Base-by-base conservation (phyloP, 805 yeast genomes). In the Kluyveromyces starmeri region DNA sequence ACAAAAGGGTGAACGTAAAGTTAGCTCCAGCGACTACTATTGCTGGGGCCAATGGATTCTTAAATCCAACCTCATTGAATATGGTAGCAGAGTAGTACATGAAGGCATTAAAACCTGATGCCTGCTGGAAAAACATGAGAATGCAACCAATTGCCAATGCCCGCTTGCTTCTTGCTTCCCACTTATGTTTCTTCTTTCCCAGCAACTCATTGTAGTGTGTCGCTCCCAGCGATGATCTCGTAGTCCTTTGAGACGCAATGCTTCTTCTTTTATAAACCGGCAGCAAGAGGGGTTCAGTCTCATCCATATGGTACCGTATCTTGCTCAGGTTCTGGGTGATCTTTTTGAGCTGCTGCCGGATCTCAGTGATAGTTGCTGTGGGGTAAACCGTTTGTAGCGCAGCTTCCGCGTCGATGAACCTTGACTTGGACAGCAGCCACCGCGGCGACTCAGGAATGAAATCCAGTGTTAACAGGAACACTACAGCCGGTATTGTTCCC, bases 11-110 rank as follows among this genome's bases (percentile, higher is more conserved):
- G 30, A 75, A 73, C 3, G 59, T 42, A 43, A 74, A 73, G 48
- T 75, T 75, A 17, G 74, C 71, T 12, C 65, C 48, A 35, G 80
- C 78, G 30, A 75, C 65, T 15, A 68, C 48, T 18, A 73, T 70
- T 6, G 78, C 72, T 3, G 77, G 73, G 27, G 67, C 50, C 47
- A 75, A 61, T n/a, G 80, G 75, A 48, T 73, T 70, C 7, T 59
- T 46, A 43, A 70, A 57, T 4, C 76, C 74, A 14, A 72, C 64
- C 14, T 68, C 64, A 35, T 65, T 51, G 61, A 75, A 73, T 29
- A 75, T 66, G 10, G 76, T 63, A 7, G 79, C 70, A 5, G 77
- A 71, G 46, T 74, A 75, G 53, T 73, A 75, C 69, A 75, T 72
- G 47, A 75, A 73, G 26, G 76, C 73, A 55, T 74, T 74, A 50